Conservation (phyloP, 768 basidiomycete species). For the Termitomyces sp. region DNA sequence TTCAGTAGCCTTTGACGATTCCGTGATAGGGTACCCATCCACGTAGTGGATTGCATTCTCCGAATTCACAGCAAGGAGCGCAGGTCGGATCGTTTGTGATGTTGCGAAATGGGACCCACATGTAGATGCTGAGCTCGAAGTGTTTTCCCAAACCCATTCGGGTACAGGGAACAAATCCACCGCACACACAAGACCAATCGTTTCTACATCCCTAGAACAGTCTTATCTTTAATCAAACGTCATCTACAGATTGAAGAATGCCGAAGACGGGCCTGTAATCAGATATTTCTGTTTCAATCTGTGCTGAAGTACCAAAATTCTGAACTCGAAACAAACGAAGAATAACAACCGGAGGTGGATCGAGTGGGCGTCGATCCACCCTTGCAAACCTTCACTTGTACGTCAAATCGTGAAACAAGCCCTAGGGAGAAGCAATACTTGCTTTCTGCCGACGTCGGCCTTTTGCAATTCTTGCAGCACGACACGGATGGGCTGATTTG, state of each 20-base stretch:
- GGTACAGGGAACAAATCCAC: conserved; percentile 65
- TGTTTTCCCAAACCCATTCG: conserved; percentile 16
- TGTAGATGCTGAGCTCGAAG: background rate
- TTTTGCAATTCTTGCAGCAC: conserved; percentile 61
- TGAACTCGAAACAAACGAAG: conserved; percentile 47
- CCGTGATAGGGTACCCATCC: conserved; percentile 31
- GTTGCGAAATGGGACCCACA: background rate
- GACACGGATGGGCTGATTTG: conserved; percentile 41
- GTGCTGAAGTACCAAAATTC: conserved; percentile 30
- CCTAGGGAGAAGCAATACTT: conserved; percentile 10
- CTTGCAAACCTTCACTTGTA: conserved; percentile 41
- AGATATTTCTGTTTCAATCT: conserved; percentile 44
- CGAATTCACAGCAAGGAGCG: conserved; percentile 10
- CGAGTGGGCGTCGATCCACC: conserved; percentile 62
- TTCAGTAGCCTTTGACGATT: conserved; percentile 40
- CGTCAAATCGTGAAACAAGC: background rate
- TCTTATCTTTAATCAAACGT: background rate
- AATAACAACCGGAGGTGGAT: conserved; percentile 56
- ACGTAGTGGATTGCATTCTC: conserved; percentile 26
- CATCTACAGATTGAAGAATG: background rate
- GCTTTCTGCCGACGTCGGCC: conserved; percentile 67
- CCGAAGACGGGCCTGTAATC: conserved; percentile 40
- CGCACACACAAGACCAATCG: conserved; percentile 63
- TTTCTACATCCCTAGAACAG: conserved; percentile 42
- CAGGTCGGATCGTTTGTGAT: background rate